Conservation (phyloP, 805 yeast species). For the Maudiozyma barnettii region DNA sequence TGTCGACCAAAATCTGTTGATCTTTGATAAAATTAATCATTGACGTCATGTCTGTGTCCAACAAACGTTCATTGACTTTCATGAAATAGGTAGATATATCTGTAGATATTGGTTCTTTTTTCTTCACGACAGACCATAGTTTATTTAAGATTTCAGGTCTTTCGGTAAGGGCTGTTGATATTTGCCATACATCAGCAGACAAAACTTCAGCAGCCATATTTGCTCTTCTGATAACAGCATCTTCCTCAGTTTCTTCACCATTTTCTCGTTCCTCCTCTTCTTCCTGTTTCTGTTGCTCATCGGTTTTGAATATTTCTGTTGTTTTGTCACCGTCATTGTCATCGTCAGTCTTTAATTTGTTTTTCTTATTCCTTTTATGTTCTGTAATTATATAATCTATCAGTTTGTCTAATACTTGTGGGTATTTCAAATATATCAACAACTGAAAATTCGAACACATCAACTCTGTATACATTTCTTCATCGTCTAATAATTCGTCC, state of each 20-base stretch:
- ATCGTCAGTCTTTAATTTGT: slow-evolving; percentile 1
- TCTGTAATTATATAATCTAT: slow-evolving; percentile 49
- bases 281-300: slow-evolving; percentile 7
- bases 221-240: slow-evolving; percentile 37
- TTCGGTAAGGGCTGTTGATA: slow-evolving; percentile 84
- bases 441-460: slow-evolving; percentile 64
- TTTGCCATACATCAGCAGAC: slow-evolving; percentile 87
- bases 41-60: slow-evolving; percentile 82
- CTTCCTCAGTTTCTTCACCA: slow-evolving; percentile 32
- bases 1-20: slow-evolving; percentile 62
- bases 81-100: slow-evolving; percentile 79
- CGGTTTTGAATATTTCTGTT: slow-evolving; percentile 9
- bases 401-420: slow-evolving; percentile 58
- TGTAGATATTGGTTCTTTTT: slow-evolving; percentile 56
- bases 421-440: slow-evolving; percentile 70
- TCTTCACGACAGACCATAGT: slow-evolving; percentile 74
- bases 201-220: slow-evolving; percentile 81
- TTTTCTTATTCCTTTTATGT: slow-evolving; percentile 2
- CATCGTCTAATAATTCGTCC: slow-evolving; percentile 63
- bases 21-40: slow-evolving; percentile 60
- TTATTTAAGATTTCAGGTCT: slow-evolving; percentile 51
- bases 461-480: slow-evolving; percentile 63
- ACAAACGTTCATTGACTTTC: slow-evolving; percentile 80
- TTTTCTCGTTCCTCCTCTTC: slow-evolving; percentile 22
- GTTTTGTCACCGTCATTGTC: slow-evolving; percentile 5